Conservation (phyloP, 116 monocot genomes). For the Papilionanthe hybrid region DNA sequence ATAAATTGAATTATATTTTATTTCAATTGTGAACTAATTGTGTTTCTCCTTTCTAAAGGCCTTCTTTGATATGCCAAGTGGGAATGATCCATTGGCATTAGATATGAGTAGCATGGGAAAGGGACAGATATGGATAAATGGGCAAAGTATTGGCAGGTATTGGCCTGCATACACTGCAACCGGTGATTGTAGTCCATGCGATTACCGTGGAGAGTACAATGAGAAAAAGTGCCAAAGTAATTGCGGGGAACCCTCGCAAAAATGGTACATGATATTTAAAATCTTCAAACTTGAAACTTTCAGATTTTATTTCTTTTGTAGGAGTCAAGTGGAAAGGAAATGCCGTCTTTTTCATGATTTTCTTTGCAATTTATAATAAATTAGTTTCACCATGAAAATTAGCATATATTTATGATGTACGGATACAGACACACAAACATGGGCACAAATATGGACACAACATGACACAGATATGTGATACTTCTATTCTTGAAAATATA, state of each 20-base stretch:
- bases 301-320: too few species aligned
- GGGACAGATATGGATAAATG: conserved; percentile 56
- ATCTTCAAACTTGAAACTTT: neutral
- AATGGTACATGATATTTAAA: conserved; percentile 33
- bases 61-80: conserved; percentile 47
- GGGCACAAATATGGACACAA: too few species aligned
- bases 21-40: neutral
- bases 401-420: too few species aligned
- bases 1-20: neutral
- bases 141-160: conserved; percentile 45
- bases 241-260: conserved; percentile 60
- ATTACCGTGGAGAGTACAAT: conserved; percentile 48
- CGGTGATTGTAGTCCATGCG: conserved; percentile 43
- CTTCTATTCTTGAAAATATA: too few species aligned
- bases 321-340: too few species aligned
- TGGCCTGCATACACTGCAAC: conserved; percentile 44
- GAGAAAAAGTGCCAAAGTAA: conserved; percentile 54
- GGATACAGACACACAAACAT: too few species aligned
- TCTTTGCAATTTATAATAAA: too few species aligned
- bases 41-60: conserved; percentile 19
- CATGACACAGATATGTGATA: too few species aligned
- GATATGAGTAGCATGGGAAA: conserved; percentile 62
- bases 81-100: conserved; percentile 45
- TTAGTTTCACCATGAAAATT: too few species aligned
- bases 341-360: too few species aligned